phyloP scores from a whole-genome alignment of 345 rosid species.

The Orychophragmus violaceus region DNA sequence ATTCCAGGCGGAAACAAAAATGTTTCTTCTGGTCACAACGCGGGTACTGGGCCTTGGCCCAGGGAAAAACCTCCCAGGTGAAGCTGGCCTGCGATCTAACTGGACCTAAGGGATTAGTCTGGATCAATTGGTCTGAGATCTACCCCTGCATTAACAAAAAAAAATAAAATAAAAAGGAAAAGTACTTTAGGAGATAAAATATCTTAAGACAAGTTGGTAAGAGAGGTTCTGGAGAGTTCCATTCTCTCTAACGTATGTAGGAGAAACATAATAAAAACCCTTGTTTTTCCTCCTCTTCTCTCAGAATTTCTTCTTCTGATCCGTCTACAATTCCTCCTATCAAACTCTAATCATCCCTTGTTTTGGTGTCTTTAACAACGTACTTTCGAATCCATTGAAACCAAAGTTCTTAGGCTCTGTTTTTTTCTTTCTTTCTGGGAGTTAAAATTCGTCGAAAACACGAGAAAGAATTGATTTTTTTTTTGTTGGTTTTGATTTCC shows the following conservation, averaged over 20 bases:
- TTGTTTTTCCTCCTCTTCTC: background rate
- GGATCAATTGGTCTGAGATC: too few species aligned
- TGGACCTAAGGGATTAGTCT: too few species aligned
- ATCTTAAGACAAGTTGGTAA: constrained; percentile 21
- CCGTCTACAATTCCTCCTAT: background rate
- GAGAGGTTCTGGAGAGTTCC: constrained; percentile 33
- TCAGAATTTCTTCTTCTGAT: background rate
- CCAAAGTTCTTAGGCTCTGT: constrained; percentile 3
- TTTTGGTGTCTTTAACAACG: background rate
- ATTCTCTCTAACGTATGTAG: background rate
- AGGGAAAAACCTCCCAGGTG: too few species aligned
- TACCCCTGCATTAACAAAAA: background rate
- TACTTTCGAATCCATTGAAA: background rate
- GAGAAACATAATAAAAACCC: background rate
- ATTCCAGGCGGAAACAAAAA: too few species aligned
- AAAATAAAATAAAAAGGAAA: background rate
- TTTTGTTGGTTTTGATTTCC: background rate
- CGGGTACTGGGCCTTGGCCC: too few species aligned
- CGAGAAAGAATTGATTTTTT: background rate
- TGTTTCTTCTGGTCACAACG: too few species aligned
- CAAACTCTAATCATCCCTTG: background rate
- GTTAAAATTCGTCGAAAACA: background rate
- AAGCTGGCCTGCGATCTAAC: too few species aligned
- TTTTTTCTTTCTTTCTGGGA: background rate
- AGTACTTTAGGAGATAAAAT: background rate